A percentile compares a stretch with the other conserved stretches of the same genome.
Conservation (phyloP, 2,329 filamentous ascomycete species). For the Aureobasidium sp. region DNA sequence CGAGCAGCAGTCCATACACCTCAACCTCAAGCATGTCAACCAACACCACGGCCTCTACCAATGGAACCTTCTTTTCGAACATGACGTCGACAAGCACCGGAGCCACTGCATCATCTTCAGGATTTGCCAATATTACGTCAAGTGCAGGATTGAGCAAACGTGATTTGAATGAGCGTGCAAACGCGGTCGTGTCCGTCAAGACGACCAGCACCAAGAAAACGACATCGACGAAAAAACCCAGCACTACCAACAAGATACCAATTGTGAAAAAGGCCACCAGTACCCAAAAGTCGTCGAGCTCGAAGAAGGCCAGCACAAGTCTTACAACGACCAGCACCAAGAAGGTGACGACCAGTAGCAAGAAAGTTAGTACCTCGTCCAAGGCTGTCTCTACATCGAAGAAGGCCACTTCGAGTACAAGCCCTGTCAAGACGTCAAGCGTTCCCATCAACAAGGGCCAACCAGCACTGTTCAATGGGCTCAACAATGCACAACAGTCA, state of each 20-base stretch:
- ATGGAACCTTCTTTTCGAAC: not conserved
- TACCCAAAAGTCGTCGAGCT: not conserved
- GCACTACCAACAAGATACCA: not conserved
- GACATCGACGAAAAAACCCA: not conserved
- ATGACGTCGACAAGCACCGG: not conserved
- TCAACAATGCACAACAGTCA: slow-evolving; percentile 10
- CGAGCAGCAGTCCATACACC: not conserved
- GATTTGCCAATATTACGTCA: not conserved
- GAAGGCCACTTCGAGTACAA: not conserved
- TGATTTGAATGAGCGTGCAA: not conserved
- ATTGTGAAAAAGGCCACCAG: not conserved
- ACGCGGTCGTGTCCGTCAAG: not conserved
- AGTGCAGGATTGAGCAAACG: not conserved
- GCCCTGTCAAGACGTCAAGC: not conserved
- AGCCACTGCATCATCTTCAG: not conserved
- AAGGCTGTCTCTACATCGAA: not conserved
- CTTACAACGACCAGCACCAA: not conserved
- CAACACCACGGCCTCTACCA: not conserved
- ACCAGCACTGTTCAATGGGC: not conserved
- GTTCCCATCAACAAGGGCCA: not conserved
- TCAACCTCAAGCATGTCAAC: not conserved
- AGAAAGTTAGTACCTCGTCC: not conserved
- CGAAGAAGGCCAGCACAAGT: not conserved
- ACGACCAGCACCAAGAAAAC: not conserved
- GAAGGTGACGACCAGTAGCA: not conserved